Percentiles rank a stretch among this genome's conserved stretches.
These are phyloP conservation scores for Fraxinus ornus DNA, from an alignment of 305 asterid species.

Conservation along the genomic window DNA sequence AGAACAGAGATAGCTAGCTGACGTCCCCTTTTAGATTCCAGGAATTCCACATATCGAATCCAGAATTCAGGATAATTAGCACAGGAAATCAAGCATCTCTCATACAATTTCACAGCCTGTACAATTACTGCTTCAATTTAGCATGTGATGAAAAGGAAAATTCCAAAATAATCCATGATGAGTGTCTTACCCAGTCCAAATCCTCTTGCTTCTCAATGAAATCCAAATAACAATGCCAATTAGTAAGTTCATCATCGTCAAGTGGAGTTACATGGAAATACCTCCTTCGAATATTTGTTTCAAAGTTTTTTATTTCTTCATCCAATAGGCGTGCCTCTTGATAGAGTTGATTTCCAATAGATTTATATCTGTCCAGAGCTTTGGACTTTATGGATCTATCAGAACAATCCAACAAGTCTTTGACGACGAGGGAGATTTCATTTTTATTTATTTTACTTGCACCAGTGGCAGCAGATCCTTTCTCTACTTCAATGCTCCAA, in stretches of 20 bases:
- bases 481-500: constrained; percentile 37
- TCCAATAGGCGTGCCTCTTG: constrained; percentile 56
- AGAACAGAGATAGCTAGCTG: constrained; percentile 72
- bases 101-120: constrained; percentile 79
- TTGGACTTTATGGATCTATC: constrained; percentile 45
- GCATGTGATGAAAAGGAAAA: background rate
- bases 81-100: constrained; percentile 91
- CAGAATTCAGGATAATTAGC: constrained; percentile 88
- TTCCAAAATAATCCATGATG: constrained; percentile 8
- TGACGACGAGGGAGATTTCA: constrained; percentile 58
- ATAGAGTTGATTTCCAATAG: constrained; percentile 66
- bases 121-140: constrained; percentile 9
- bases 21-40: constrained; percentile 76
- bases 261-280: constrained; percentile 67
- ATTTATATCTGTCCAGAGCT: constrained; percentile 66
- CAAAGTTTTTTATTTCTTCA: constrained; percentile 62
- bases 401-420: constrained; percentile 66
- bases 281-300: constrained; percentile 54
- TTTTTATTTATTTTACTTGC: constrained; percentile 38
- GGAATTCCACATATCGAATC: constrained; percentile 83
- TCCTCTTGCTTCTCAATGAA: constrained; percentile 72
- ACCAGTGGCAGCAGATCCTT: constrained; percentile 33
- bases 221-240: constrained; percentile 87
- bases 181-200: constrained; percentile 61
- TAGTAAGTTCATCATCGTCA: constrained; percentile 61